phyloP scores from a whole-genome alignment of 2,329 filamentous ascomycete species.

The Talaromyces islandicus region DNA sequence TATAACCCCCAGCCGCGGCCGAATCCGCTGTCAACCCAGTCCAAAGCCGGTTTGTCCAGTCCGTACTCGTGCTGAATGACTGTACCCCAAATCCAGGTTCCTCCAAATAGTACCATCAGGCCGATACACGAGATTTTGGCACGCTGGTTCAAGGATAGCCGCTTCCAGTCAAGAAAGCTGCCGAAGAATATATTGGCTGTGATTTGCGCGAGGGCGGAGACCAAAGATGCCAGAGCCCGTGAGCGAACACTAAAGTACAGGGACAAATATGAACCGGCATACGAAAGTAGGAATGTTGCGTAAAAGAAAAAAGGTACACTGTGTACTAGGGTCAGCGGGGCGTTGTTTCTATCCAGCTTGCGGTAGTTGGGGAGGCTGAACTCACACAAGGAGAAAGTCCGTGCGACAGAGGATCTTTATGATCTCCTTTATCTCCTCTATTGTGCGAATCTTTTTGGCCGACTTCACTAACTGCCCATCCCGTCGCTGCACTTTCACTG shows the following conservation, averaged over 20 bases:
- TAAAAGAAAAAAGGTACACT: neutral
- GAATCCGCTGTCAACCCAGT: neutral
- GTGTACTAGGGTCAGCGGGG: no score
- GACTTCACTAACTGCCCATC: neutral
- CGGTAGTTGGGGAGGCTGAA: neutral
- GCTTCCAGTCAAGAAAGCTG: neutral
- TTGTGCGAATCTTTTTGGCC: neutral
- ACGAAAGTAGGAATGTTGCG: neutral
- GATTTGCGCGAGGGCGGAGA: neutral
- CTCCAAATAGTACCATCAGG: neutral
- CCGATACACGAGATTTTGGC: neutral
- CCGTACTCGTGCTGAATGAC: neutral
- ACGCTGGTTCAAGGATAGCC: neutral
- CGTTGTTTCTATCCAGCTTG: no score
- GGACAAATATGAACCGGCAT: neutral
- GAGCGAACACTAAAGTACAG: neutral
- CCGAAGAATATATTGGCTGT: neutral
- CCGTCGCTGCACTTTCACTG: neutral
- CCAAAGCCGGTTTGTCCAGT: neutral
- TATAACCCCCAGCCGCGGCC: neutral
- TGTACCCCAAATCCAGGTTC: neutral
- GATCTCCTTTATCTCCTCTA: neutral
- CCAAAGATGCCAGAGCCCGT: neutral
- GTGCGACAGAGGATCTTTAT: neutral
- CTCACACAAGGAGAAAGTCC: neutral